These are phyloP conservation scores for Penicillium alfredii DNA, from an alignment of 495 filamentous ascomycete species.

Conservation along the genomic window DNA sequence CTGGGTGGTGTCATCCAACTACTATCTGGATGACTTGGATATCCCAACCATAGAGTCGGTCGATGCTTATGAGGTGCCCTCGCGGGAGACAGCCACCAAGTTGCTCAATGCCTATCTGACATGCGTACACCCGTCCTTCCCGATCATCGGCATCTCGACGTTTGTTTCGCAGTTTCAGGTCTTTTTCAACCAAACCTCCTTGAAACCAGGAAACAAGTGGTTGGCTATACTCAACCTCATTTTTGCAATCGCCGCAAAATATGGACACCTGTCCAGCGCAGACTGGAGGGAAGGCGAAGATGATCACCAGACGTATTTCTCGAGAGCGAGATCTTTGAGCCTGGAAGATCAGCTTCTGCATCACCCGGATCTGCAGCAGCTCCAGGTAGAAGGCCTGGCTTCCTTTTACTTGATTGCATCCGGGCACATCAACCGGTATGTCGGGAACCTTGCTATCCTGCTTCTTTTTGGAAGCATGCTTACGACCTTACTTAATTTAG, in stretches of 20 bases:
- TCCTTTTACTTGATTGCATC: conserved; percentile 54
- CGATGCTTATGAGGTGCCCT: conserved; percentile 47
- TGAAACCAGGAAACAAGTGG: conserved; percentile 43
- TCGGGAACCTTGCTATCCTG: not conserved
- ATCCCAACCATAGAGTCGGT: conserved; percentile 38
- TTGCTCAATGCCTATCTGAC: conserved; percentile 53
- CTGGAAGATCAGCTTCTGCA: conserved; percentile 46
- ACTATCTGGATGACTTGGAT: conserved; percentile 49
- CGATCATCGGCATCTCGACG: conserved; percentile 49
- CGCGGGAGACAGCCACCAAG: conserved; percentile 43
- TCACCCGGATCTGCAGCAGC: conserved; percentile 50
- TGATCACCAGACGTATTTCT: conserved; percentile 51
- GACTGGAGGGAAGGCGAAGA: conserved; percentile 42
- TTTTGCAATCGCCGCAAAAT: conserved; percentile 54
- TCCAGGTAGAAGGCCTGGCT: conserved; percentile 53
- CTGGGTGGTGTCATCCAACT: conserved; percentile 32
- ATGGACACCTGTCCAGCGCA: conserved; percentile 40
- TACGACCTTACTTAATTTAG: conserved; percentile 27
- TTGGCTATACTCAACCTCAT: conserved; percentile 57
- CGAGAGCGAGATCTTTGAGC: conserved; percentile 46
- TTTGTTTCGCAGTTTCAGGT: conserved; percentile 48
- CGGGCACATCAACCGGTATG: conserved; percentile 56
- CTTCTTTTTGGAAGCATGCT: conserved; percentile 1
- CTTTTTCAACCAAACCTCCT: conserved; percentile 35
- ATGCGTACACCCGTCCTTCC: conserved; percentile 55